Evolutionary conservation across 768 basidiomycete species (phyloP).

Genomic region (Sistotremastrum suecicum): DNA sequence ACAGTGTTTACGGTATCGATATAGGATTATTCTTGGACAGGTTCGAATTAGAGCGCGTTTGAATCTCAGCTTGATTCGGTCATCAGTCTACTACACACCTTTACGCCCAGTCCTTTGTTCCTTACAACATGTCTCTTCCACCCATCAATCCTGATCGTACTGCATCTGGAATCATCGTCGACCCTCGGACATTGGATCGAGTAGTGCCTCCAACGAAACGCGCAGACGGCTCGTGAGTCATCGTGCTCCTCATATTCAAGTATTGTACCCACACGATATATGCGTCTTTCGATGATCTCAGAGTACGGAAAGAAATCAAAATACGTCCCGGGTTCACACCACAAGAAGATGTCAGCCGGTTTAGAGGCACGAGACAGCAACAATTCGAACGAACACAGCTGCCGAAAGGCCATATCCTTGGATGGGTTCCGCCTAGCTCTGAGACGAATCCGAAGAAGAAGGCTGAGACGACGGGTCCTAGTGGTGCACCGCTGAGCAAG

Average conservation of each 20-base stretch:
- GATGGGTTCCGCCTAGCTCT: constrained; percentile 56
- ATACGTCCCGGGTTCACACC: constrained; percentile 90
- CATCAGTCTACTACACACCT: not conserved
- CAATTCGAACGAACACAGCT: constrained; percentile 50
- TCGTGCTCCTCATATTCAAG: constrained; percentile 1
- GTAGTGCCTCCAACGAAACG: constrained; percentile 78
- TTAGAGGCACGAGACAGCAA: constrained; percentile 64
- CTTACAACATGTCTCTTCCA: constrained; percentile 50
- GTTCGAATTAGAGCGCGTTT: no score
- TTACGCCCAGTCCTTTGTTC: not conserved
- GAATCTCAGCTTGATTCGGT: not conserved
- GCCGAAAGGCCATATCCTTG: constrained; percentile 71
- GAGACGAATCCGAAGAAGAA: constrained; percentile 8
- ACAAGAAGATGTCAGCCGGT: constrained; percentile 84
- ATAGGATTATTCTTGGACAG: no score
- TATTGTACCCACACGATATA: not conserved
- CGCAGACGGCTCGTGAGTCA: constrained; percentile 71
- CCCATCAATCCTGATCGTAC: constrained; percentile 60
- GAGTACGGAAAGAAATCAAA: constrained; percentile 76
- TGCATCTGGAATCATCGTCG: constrained; percentile 66
- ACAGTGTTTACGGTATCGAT: no score
- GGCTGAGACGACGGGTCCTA: constrained; percentile 15
- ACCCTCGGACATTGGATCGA: constrained; percentile 76
- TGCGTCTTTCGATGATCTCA: constrained; percentile 17
- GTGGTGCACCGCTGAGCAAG: constrained; percentile 27